phyloP scores from a whole-genome alignment of 352 stramenopile species.

The Pythium insidiosum region DNA sequence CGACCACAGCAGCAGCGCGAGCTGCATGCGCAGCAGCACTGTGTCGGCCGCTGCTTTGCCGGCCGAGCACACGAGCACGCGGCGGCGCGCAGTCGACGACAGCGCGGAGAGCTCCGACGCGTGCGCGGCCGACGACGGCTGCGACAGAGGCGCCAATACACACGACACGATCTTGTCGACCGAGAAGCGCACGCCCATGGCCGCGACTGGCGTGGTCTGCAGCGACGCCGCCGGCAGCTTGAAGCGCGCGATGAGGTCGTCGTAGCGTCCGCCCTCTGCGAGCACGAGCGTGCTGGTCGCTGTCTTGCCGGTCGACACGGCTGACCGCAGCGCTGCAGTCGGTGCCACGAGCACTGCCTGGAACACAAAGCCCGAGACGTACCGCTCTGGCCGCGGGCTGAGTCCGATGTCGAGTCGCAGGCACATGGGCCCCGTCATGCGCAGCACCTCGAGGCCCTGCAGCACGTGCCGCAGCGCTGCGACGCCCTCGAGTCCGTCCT shows the following conservation, averaged over 20 bases:
- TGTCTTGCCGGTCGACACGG: conserved; percentile 18
- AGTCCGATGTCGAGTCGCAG: conserved; percentile 67
- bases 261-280: conserved; percentile 76
- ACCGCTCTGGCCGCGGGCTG: conserved; percentile 66
- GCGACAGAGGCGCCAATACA: conserved; percentile 35
- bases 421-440: conserved; percentile 46
- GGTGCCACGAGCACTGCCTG: conserved; percentile 48
- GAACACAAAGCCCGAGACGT: conserved; percentile 79
- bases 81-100: conserved; percentile 35
- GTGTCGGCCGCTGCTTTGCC: conserved; percentile 68
- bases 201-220: conserved; percentile 58
- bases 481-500: conserved; percentile 65
- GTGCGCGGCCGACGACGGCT: conserved; percentile 20
- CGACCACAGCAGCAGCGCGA: conserved; percentile 67
- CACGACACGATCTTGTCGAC: conserved; percentile 83
- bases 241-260: conserved; percentile 74
- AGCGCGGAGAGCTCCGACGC: not conserved
- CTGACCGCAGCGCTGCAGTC: conserved; percentile 1
- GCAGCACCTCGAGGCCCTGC: conserved; percentile 65
- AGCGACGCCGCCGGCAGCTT: conserved; percentile 74
- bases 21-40: conserved; percentile 70
- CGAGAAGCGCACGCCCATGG: conserved; percentile 80
- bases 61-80: conserved; percentile 70
- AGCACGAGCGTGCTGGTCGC: conserved; percentile 53
- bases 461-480: conserved; percentile 53